Evolutionary conservation across 2,329 filamentous ascomycete species (phyloP).

Genomic region (Leptographium galeiforme): DNA sequence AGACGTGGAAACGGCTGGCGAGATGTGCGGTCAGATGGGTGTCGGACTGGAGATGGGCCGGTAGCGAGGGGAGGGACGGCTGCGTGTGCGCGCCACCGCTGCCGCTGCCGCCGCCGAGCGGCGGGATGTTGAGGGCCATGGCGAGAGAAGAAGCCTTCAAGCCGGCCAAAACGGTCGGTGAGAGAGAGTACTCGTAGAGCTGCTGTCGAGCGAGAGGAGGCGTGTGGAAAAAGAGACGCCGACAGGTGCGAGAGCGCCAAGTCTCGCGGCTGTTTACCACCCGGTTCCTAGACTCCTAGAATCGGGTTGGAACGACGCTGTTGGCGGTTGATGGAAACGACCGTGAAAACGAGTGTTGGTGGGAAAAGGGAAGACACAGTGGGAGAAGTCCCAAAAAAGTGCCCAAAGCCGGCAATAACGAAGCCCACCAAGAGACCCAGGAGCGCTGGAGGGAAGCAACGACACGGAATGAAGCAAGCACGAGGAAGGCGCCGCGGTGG

Average conservation of each 20-base stretch:
- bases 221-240: not conserved
- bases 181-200: not conserved
- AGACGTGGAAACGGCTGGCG: conserved; percentile 82
- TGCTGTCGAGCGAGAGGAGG: not conserved
- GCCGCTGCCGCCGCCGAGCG: conserved; percentile 26
- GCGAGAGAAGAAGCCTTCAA: conserved; percentile 6
- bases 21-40: conserved; percentile 68
- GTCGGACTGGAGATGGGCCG: conserved; percentile 57
- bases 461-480: not conserved
- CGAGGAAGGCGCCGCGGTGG: not conserved
- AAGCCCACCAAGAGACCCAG: not conserved
- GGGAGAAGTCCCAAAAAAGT: not conserved
- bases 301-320: not conserved
- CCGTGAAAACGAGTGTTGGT: not conserved
- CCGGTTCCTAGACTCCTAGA: not conserved
- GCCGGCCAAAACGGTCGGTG: not conserved
- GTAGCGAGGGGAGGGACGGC: conserved; percentile 76
- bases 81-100: conserved; percentile 59
- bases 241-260: not conserved
- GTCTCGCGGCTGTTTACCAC: not conserved
- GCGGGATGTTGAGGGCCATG: conserved; percentile 49
- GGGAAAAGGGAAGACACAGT: not conserved
- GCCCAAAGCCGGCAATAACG: not conserved
- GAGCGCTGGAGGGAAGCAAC: not conserved
- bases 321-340: not conserved